These are phyloP conservation scores for Lepiota brunneoincarnata DNA, from an alignment of 768 basidiomycete genomes.

Conservation along the genomic window DNA sequence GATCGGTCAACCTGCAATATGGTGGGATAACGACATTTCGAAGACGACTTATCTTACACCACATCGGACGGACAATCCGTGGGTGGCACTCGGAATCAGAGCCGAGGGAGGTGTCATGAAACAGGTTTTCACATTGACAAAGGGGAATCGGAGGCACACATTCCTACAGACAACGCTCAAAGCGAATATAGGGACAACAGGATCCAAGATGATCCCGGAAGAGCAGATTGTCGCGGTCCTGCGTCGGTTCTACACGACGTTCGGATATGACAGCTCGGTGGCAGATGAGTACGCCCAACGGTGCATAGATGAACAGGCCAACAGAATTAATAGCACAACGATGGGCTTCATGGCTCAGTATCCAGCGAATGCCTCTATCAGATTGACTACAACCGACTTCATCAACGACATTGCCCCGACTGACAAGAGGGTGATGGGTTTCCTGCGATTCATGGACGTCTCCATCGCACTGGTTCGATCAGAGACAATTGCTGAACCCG, in stretches of 20 bases:
- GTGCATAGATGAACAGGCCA: slow-evolving; percentile 10
- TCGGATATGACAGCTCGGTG: slow-evolving; percentile 1
- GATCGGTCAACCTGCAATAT: slow-evolving; percentile 15
- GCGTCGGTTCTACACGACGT: slow-evolving; percentile 10
- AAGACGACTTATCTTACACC: slow-evolving; percentile 9
- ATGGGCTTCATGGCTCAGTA: slow-evolving; percentile 11
- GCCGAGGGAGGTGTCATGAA: slow-evolving; percentile 19
- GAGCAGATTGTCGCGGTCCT: slow-evolving; percentile 14
- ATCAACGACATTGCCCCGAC: slow-evolving; percentile 2
- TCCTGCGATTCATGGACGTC: slow-evolving; percentile 2
- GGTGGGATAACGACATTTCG: slow-evolving; percentile 15
- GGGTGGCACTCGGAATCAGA: slow-evolving; percentile 8
- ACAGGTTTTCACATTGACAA: slow-evolving; percentile 21
- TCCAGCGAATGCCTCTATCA: background rate
- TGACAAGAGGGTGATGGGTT: background rate
- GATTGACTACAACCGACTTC: slow-evolving; percentile 11
- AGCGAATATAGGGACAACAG: slow-evolving; percentile 9
- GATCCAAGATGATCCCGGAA: slow-evolving; percentile 5
- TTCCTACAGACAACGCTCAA: slow-evolving; percentile 19
- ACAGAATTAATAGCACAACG: slow-evolving; percentile 9
- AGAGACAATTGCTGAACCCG: slow-evolving; percentile 10
- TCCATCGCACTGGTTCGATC: slow-evolving; percentile 15
- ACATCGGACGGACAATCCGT: slow-evolving; percentile 18
- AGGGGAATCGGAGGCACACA: slow-evolving; percentile 15
- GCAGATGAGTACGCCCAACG: background rate